phyloP scores from a whole-genome alignment of 345 rosid genomes.

The Diplotaxis tenuifolia region DNA sequence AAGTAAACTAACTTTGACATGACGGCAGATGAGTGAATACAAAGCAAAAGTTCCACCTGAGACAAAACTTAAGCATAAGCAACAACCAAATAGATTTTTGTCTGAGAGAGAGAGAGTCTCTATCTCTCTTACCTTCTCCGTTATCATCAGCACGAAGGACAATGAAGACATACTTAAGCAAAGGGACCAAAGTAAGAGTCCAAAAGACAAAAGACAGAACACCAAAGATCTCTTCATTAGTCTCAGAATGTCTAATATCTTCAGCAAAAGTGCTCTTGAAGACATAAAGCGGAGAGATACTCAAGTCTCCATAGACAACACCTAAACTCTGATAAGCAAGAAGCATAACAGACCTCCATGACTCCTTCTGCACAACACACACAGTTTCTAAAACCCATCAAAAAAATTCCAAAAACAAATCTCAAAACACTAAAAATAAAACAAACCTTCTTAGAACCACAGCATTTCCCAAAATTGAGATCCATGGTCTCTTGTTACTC shows the following conservation, averaged over 20 bases:
- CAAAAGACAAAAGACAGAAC: slow-evolving; percentile 95
- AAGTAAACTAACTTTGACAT: slow-evolving; percentile 86
- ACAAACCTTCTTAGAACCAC: slow-evolving; percentile 74
- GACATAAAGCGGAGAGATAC: slow-evolving; percentile 94
- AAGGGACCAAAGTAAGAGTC: slow-evolving; percentile 94
- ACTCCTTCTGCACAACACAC: slow-evolving; percentile 72
- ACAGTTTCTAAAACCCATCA: neutral
- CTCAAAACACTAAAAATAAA: slow-evolving; percentile 8
- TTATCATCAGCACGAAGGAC: slow-evolving; percentile 97
- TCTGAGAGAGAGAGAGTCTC: neutral
- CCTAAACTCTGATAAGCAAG: slow-evolving; percentile 98
- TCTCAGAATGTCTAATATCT: slow-evolving; percentile 85
- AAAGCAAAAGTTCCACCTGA: slow-evolving; percentile 96
- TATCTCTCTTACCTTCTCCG: slow-evolving; percentile 71
- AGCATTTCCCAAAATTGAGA: slow-evolving; percentile 56
- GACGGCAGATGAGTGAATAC: slow-evolving; percentile 90
- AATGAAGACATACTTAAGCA: slow-evolving; percentile 89
- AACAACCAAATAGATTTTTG: neutral
- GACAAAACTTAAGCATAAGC: neutral
- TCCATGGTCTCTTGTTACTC: slow-evolving; percentile 49
- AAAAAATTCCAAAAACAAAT: slow-evolving; percentile 15
- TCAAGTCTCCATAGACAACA: slow-evolving; percentile 93
- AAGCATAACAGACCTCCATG: slow-evolving; percentile 80
- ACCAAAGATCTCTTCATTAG: slow-evolving; percentile 94
- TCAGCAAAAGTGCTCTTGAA: slow-evolving; percentile 96